Evolutionary conservation across 768 basidiomycete species (phyloP).

Genomic region (Punctularia strigosozonata): DNA sequence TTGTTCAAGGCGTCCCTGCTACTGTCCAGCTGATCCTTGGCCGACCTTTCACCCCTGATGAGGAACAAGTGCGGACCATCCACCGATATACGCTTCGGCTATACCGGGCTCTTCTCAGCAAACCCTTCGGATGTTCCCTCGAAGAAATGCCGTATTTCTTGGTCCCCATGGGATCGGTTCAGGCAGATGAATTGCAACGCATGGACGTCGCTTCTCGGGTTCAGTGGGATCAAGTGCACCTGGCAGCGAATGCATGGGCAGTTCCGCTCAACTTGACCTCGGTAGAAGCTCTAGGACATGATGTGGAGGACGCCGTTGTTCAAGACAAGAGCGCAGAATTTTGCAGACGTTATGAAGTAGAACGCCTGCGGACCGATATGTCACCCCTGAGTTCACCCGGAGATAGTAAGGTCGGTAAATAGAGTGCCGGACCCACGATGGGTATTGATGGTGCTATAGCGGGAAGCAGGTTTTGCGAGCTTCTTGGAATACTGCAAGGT

Average conservation of each 20-base stretch:
- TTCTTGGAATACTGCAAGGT: slow-evolving; percentile 58
- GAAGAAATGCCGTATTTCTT: slow-evolving; percentile 55
- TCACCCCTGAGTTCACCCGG: slow-evolving; percentile 60
- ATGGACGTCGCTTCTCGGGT: slow-evolving; percentile 35
- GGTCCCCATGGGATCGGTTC: slow-evolving; percentile 37
- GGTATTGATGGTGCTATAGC: slow-evolving; percentile 25
- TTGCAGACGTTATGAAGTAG: slow-evolving; percentile 54
- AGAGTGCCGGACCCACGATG: not conserved
- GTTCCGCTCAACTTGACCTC: slow-evolving; percentile 30
- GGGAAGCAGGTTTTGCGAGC: slow-evolving; percentile 47
- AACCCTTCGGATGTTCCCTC: slow-evolving; percentile 43
- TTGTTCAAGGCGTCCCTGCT: slow-evolving; percentile 36
- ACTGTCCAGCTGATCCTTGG: slow-evolving; percentile 32
- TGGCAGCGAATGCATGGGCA: slow-evolving; percentile 41
- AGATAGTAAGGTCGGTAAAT: slow-evolving; percentile 46
- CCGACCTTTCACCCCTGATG: slow-evolving; percentile 35
- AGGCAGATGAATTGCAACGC: slow-evolving; percentile 14
- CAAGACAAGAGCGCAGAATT: slow-evolving; percentile 73
- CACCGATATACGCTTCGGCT: slow-evolving; percentile 54
- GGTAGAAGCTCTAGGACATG: slow-evolving; percentile 26
- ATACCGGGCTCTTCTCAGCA: slow-evolving; percentile 54
- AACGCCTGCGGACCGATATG: slow-evolving; percentile 50
- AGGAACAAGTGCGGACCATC: slow-evolving; percentile 34
- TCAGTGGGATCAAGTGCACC: slow-evolving; percentile 49
- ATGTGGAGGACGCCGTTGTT: slow-evolving; percentile 51